A percentile compares a stretch with the other conserved stretches of the same genome.
Conservation (phyloP, 768 basidiomycete genomes). For the Phallus indusiatus region DNA sequence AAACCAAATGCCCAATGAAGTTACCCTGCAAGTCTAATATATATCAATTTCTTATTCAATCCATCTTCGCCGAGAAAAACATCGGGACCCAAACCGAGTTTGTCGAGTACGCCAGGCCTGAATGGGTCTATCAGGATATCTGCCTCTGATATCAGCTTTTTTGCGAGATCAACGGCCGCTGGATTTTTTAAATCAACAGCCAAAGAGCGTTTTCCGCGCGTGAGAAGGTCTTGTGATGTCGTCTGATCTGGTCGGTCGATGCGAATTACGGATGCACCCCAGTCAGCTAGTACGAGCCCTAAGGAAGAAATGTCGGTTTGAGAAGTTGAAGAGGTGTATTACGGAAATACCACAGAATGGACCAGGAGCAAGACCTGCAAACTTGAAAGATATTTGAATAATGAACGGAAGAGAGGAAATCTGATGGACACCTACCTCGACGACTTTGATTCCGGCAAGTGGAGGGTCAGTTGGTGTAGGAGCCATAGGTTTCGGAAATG, state of each 20-base stretch:
- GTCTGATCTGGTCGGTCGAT: slow-evolving; percentile 50
- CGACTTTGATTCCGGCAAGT: slow-evolving; percentile 12
- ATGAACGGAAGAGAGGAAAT: background rate
- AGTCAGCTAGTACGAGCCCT: slow-evolving; percentile 64
- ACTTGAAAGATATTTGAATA: slow-evolving; percentile 30
- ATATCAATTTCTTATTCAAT: slow-evolving; percentile 55
- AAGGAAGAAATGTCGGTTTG: background rate
- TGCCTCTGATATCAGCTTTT: slow-evolving; percentile 51
- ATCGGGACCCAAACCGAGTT: slow-evolving; percentile 65
- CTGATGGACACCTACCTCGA: slow-evolving; percentile 12
- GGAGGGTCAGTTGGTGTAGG: background rate
- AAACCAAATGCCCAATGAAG: slow-evolving; percentile 1
- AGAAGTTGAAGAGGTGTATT: background rate
- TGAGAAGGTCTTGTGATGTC: slow-evolving; percentile 41
- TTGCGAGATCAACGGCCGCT: slow-evolving; percentile 45
- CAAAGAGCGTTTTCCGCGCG: slow-evolving; percentile 69
- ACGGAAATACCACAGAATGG: slow-evolving; percentile 51
- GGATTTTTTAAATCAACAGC: slow-evolving; percentile 55
- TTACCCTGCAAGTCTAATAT: slow-evolving; percentile 69
- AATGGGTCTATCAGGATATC: slow-evolving; percentile 81
- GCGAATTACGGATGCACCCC: slow-evolving; percentile 68
- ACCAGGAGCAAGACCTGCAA: slow-evolving; percentile 74
- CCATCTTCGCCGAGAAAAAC: slow-evolving; percentile 53
- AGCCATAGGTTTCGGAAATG: background rate
- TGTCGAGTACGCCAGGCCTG: slow-evolving; percentile 74